phyloP scores from a whole-genome alignment of 192 early-diverging fungal species.

The Chytriomyces confervae region DNA sequence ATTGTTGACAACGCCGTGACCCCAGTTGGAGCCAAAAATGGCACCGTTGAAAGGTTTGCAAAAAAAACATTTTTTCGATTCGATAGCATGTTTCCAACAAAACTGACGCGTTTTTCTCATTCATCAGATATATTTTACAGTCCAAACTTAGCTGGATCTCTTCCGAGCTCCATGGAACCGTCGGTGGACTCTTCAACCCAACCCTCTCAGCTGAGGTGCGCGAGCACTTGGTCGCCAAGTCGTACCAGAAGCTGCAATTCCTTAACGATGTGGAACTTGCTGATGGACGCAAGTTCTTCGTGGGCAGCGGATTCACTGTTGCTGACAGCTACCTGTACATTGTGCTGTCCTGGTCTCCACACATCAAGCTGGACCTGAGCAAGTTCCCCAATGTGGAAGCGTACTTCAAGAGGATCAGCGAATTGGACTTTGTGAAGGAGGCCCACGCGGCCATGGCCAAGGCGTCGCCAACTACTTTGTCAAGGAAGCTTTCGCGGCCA shows the following conservation, averaged over 20 bases:
- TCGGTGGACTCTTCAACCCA: conserved; percentile 34
- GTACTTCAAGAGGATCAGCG: conserved; percentile 36
- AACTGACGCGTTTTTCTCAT: no score
- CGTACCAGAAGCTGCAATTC: conserved; percentile 16
- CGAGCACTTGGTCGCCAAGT: conserved; percentile 24
- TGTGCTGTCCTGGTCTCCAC: conserved; percentile 31
- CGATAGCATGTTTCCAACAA: background rate
- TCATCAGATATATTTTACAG: conserved; percentile 39
- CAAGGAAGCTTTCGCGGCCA: no score
- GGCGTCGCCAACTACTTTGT: no score
- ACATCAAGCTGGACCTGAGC: conserved; percentile 33
- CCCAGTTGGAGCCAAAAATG: background rate
- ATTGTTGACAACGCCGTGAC: conserved; percentile 34
- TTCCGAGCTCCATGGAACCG: conserved; percentile 34
- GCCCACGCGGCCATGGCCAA: conserved; percentile 37
- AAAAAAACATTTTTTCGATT: background rate
- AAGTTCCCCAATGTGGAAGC: conserved; percentile 33
- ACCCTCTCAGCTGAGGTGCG: conserved; percentile 17
- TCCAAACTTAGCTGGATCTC: conserved; percentile 40
- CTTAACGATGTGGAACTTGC: conserved; percentile 42
- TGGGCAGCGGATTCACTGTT: conserved; percentile 41
- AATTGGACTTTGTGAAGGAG: conserved; percentile 44
- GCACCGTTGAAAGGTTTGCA: conserved; percentile 5
- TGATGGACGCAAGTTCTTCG: conserved; percentile 40
- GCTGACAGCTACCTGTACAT: conserved; percentile 43